Base-by-base conservation (phyloP, 371 early-diverging fungal genomes). In the Edhazardia aedis region DNA sequence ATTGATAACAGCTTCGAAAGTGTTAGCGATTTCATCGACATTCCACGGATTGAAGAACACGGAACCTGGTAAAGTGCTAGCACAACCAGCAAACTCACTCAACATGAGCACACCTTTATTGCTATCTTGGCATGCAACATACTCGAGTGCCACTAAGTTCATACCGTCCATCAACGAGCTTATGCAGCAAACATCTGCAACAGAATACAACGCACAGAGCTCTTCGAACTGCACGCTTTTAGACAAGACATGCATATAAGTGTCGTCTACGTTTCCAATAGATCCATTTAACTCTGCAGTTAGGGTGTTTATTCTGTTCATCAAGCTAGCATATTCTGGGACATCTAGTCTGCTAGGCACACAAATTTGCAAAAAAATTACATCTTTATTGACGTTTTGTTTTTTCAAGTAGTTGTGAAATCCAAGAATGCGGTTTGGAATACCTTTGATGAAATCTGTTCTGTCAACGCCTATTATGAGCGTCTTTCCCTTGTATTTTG, bases 371-470 rank as follows among this genome's bases (percentile, higher is more conserved):
- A 91, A 81, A 47, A 99, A 75, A 0, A 62, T 78, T 58, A 86
- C 85, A 21, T 85, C 88, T 22, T 80, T 76, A 78, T 83, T 87
- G 64, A 93, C 88, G 0, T 87, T 88, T 63, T 91, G 79, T 48
- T 80, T 74, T 29, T 77, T 73, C 42, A 96, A 70, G 59, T 94
- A 88, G 26, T 82, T 78, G 64, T 92, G 88, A 49, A 88, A 79
- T 3, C 89, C 96, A 62, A 84, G 82, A 57, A 99, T 72, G 72
- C 91, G 88, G 63, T 95, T 91, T 9, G 94, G 95, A 21, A 99
- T 92, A 45, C 99, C 99, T 74, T 99, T 99, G 75, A 94, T 95
- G 67, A 93, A 94, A 71, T 99, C 99, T 43, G 93, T 76, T 47
- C 94, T 80, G 65, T 99, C 99, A 4, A 93, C 90, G 23, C 99